Percentiles rank a stretch among this genome's conserved stretches.
phyloP scores from a whole-genome alignment of 768 basidiomycete species.

The Mycena alexandri region DNA sequence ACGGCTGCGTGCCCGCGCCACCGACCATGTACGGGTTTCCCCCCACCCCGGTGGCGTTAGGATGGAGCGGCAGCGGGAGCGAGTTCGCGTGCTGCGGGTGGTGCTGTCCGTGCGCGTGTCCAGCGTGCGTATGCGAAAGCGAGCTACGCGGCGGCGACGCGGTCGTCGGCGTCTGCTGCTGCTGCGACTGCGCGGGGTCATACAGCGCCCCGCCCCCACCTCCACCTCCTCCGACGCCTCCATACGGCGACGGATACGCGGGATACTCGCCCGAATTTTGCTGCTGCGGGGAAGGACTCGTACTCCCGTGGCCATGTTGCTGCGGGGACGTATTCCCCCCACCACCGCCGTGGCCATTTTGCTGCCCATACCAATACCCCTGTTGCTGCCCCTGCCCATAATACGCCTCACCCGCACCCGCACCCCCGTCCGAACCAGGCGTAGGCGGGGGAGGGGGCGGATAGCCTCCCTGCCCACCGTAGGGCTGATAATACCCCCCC shows the following conservation, averaged over 20 bases:
- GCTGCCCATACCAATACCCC: constrained; percentile 35
- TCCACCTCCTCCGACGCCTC: neutral
- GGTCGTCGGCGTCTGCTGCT: constrained; percentile 20
- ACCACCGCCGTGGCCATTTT: constrained; percentile 29
- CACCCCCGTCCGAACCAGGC: neutral
- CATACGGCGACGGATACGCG: constrained; percentile 37
- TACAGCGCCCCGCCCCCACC: neutral
- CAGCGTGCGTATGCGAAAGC: no score
- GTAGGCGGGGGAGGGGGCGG: neutral
- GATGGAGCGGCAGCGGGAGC: no score
- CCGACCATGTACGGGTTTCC: constrained; percentile 1
- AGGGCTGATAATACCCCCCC: constrained; percentile 49
- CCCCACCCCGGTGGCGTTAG: neutral
- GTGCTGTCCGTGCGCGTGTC: no score
- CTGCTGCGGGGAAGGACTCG: neutral
- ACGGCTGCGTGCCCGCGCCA: constrained; percentile 12
- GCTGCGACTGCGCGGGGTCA: neutral
- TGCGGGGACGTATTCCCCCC: constrained; percentile 25
- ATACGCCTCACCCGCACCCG: no score
- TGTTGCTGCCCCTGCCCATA: no score
- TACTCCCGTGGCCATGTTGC: constrained; percentile 26
- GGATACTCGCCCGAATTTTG: constrained; percentile 28
- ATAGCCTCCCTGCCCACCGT: constrained; percentile 24
- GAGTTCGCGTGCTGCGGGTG: no score
- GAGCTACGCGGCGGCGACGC: constrained; percentile 16